These are phyloP conservation scores for Collybiopsis luxurians DNA, from an alignment of 768 basidiomycete genomes.

Conservation along the genomic window DNA sequence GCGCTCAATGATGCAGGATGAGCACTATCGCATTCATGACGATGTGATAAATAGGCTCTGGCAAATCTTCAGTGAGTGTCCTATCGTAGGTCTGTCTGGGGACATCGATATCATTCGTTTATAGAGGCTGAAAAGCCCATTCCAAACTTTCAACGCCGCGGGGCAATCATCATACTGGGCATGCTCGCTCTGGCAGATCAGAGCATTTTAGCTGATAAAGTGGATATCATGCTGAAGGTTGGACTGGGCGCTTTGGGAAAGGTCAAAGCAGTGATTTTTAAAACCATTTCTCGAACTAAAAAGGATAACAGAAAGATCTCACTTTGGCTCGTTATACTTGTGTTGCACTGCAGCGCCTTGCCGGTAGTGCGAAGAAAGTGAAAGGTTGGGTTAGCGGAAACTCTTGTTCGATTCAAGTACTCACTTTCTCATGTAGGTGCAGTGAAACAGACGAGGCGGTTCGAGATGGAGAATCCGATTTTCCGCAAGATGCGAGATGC, in stretches of 20 bases:
- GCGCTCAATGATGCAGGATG: constrained; percentile 93
- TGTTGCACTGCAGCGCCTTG: constrained; percentile 86
- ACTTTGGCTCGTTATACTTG: constrained; percentile 93
- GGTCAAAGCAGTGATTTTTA: constrained; percentile 37
- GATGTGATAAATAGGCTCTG: constrained; percentile 91
- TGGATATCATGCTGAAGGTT: constrained; percentile 82
- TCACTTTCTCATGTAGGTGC: constrained; percentile 55
- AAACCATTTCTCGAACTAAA: neutral
- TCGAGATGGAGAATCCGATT: constrained; percentile 84
- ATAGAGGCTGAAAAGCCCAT: constrained; percentile 55
- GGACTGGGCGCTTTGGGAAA: constrained; percentile 84
- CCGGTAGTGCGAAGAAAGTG: constrained; percentile 94
- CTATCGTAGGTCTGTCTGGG: neutral
- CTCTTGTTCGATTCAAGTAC: neutral
- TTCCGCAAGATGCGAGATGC: constrained; percentile 81
- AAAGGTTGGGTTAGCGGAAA: constrained; percentile 61
- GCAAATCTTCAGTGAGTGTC: constrained; percentile 91
- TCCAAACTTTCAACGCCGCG: constrained; percentile 83
- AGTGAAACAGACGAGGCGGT: constrained; percentile 82
- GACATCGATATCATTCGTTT: neutral
- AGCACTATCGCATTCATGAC: constrained; percentile 56
- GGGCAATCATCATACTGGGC: constrained; percentile 93
- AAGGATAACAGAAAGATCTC: constrained; percentile 63
- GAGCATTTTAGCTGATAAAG: constrained; percentile 69
- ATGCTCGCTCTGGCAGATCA: constrained; percentile 91